Conservation (phyloP, 441 rosid genomes). For the Croton setiger region DNA sequence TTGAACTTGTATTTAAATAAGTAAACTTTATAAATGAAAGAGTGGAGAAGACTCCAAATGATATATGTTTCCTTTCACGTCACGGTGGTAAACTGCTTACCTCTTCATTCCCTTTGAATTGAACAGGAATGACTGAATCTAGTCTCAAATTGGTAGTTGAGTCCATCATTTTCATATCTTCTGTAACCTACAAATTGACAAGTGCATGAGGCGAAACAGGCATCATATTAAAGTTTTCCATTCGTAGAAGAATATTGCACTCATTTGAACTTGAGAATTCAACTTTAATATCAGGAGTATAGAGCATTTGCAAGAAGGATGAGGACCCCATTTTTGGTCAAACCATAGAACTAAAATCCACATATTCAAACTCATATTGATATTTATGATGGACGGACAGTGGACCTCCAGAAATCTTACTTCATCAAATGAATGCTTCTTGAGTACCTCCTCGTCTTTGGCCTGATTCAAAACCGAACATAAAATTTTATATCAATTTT, state of each 20-base stretch:
- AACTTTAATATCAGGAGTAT: not conserved
- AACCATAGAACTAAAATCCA: slow-evolving; percentile 13
- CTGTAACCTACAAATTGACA: slow-evolving; percentile 37
- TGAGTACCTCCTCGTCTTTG: slow-evolving; percentile 42
- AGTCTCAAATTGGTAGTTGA: slow-evolving; percentile 24
- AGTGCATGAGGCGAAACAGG: not conserved
- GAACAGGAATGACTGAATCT: slow-evolving; percentile 28
- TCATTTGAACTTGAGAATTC: not conserved
- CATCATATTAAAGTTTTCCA: not conserved
- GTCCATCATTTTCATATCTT: slow-evolving; percentile 28
- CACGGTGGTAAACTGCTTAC: slow-evolving; percentile 24
- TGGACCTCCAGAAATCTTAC: slow-evolving; percentile 39
- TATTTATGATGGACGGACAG: slow-evolving; percentile 12
- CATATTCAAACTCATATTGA: not conserved
- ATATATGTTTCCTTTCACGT: not conserved
- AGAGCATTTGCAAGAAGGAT: not conserved
- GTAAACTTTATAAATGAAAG: no score
- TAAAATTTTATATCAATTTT: not conserved
- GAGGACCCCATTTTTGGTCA: not conserved
- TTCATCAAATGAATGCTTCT: slow-evolving; percentile 33
- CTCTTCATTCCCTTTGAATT: slow-evolving; percentile 30
- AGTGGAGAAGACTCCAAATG: not conserved
- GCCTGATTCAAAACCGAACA: slow-evolving; percentile 41
- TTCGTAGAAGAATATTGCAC: not conserved
- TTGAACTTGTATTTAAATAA: no score